A percentile compares a stretch with the other conserved stretches of the same genome.
Evolutionary conservation across 305 asterid genomes (phyloP).

Genomic region (Fraxinus baroniana): DNA sequence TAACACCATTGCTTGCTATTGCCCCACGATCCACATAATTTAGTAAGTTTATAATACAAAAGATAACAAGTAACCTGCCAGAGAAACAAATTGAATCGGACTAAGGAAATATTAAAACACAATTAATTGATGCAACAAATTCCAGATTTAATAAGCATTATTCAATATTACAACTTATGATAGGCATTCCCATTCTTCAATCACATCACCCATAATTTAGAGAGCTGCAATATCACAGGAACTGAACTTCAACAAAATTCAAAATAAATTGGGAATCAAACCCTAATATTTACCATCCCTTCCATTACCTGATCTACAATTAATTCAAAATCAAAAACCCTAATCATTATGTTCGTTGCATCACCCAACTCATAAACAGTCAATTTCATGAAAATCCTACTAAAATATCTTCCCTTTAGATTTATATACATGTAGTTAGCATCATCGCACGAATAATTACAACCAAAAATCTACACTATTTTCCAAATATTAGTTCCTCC

Average conservation of each 20-base stretch:
- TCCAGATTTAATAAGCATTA: not conserved
- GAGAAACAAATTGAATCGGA: not conserved
- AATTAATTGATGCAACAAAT: not conserved
- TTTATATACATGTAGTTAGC: not conserved
- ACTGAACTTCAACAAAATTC: not conserved
- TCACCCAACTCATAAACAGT: not conserved
- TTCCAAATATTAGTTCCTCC: not conserved
- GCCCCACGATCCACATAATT: slow-evolving; percentile 87
- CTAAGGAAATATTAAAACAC: slow-evolving; percentile 8
- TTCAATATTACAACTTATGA: not conserved
- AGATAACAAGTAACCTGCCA: slow-evolving; percentile 73
- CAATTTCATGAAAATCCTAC: not conserved
- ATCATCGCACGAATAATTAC: not conserved
- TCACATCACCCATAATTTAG: not conserved
- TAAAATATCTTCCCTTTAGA: not conserved
- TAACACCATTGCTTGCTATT: slow-evolving; percentile 92
- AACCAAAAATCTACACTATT: not conserved
- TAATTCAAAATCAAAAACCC: not conserved
- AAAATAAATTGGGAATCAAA: not conserved
- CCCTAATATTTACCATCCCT: not conserved
- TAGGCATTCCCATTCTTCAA: not conserved
- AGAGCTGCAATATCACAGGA: not conserved
- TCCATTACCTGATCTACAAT: not conserved
- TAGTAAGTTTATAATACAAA: slow-evolving; percentile 67
- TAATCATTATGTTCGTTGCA: not conserved